phyloP scores from a whole-genome alignment of 2,329 filamentous ascomycete species.

The Pseudogymnoascus destructans region DNA sequence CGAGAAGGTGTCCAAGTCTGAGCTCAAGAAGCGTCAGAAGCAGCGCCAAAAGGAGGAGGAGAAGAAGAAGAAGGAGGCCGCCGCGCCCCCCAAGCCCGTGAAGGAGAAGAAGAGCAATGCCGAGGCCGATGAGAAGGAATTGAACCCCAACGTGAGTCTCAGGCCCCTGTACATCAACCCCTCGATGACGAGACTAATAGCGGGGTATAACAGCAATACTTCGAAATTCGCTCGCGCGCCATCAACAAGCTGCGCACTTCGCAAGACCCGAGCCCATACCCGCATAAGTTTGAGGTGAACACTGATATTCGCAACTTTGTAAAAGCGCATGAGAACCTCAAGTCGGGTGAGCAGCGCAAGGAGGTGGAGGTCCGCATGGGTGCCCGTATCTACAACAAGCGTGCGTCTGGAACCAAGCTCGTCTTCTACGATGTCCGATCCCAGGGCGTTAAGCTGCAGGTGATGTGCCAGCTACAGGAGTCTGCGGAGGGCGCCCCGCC shows the following conservation, averaged over 20 bases:
- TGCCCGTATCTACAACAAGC: slow-evolving; percentile 81
- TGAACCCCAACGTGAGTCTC: slow-evolving; percentile 55
- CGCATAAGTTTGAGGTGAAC: slow-evolving; percentile 82
- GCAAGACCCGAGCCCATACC: slow-evolving; percentile 72
- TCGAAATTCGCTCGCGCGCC: slow-evolving; percentile 80
- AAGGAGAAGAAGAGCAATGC: slow-evolving; percentile 41
- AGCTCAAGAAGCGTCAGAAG: slow-evolving; percentile 95
- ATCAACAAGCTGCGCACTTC: slow-evolving; percentile 64
- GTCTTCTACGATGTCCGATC: slow-evolving; percentile 80
- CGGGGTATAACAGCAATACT: slow-evolving; percentile 55
- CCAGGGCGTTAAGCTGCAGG: slow-evolving; percentile 68
- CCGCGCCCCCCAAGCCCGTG: slow-evolving; percentile 45
- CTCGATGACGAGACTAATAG: slow-evolving; percentile 2
- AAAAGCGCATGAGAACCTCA: slow-evolving; percentile 63
- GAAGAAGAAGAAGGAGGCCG: slow-evolving; percentile 75
- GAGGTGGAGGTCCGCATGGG: slow-evolving; percentile 66
- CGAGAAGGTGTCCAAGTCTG: slow-evolving; percentile 70
- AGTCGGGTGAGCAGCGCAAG: slow-evolving; percentile 74
- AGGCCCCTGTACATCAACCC: not conserved
- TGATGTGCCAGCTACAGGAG: slow-evolving; percentile 83
- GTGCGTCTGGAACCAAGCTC: slow-evolving; percentile 68
- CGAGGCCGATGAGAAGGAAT: slow-evolving; percentile 53
- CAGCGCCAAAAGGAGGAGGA: slow-evolving; percentile 72
- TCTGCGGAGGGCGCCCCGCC: slow-evolving; percentile 48
- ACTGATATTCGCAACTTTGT: slow-evolving; percentile 73